Evolutionary conservation across 176 grass and related monocot genomes (phyloP), one percentile per base, ranked within the genome.

Genomic region (Tuctoria greenei): DNA sequence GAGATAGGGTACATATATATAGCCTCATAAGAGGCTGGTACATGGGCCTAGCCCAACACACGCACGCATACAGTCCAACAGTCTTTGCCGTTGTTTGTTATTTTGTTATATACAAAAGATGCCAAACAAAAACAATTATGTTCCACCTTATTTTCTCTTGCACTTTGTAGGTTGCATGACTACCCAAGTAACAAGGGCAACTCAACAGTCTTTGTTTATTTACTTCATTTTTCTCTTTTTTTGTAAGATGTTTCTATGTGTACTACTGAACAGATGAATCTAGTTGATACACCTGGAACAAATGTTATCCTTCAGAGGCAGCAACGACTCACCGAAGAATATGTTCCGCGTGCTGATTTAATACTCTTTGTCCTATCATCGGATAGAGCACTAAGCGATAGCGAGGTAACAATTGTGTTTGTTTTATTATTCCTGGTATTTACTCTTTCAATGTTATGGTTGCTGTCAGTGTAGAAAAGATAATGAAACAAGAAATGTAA

Each of bases 231-330:
- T 44, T 35, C 35, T 76, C 50, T 66, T 74, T 23, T 57, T 23
- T 57, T 18, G 28, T 74, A 43, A 68, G 6, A 73, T 71, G 23
- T 56, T 73, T 73, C 38, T 23, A 78, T 69, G 66, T 79, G 12
- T 61, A 73, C 70, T 67, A 51, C 77, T 70, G 55, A 83, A 86
- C 87, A 99, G 95, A 99, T 99, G 91, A 99, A 90, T 78, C 79
- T 95, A 74, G 95, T 99, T 44, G 95, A 99, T 86, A 99, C 95
- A 50, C 95, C 91, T 71, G 95, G 95, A 86, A 99, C 95, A 82
- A 99, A 99, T 90, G 95, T 99, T 36, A 99, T 99, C 88, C 91
- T 99, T 71, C 95, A 95, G 77, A 95, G 95, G 73, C 95, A 99
- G 80, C 95, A 99, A 79, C 87, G 82, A 41, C 95, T 99, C 73